Base-by-base conservation (phyloP, 495 filamentous ascomycete species). In the Podospora australis region DNA sequence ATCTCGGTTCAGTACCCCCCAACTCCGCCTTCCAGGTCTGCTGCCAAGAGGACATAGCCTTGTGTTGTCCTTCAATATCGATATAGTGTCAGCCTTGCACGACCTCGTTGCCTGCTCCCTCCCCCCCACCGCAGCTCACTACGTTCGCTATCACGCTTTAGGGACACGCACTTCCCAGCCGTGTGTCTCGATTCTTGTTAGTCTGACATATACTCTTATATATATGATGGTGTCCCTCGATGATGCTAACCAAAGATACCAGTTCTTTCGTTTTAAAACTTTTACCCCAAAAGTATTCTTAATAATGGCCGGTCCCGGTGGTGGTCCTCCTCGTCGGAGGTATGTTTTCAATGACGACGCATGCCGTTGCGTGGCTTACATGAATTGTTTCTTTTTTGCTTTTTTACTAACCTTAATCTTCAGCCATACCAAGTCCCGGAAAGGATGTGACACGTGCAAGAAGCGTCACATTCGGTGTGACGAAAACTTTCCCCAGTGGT, bases 401-500 rank as follows among this genome's bases (percentile, higher is more conserved):
- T 44, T 26, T 42, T 22, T 49, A 43, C 89, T n/a, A n/a, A n/a
- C n/a, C n/a, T n/a, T n/a, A n/a, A n/a, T n/a, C n/a, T n/a, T n/a
- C n/a, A n/a, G 91, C 71, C 92, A 98, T 73, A 98, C 94, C 54
- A 98, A 98, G 70, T 96, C 91, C 40, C 81, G 92, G 49, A 96
- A 95, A 69, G 92, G 92, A 40, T 98, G 92, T 70, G 90, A 88
- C 57, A 96, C 88, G 25, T 98, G 67, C 78, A 98, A 98, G 77
- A 81, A 84, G 67, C 82, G 92, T 60, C 92, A 98, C 70, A 97
- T 98, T 64, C 82, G 92, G 50, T 98, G 92, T 70, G 92, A 98
- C 66, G 94, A 98, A 68, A 95, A 78, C 50, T 95, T 91, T 57
- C 92, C 94, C 19, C 92, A 98, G 81, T 98, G 92, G 91, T 96